A percentile compares a stretch with the other conserved stretches of the same genome.
These are phyloP conservation scores for Sporothrix inflata DNA, from an alignment of 2,329 filamentous ascomycete species.

Conservation along the genomic window DNA sequence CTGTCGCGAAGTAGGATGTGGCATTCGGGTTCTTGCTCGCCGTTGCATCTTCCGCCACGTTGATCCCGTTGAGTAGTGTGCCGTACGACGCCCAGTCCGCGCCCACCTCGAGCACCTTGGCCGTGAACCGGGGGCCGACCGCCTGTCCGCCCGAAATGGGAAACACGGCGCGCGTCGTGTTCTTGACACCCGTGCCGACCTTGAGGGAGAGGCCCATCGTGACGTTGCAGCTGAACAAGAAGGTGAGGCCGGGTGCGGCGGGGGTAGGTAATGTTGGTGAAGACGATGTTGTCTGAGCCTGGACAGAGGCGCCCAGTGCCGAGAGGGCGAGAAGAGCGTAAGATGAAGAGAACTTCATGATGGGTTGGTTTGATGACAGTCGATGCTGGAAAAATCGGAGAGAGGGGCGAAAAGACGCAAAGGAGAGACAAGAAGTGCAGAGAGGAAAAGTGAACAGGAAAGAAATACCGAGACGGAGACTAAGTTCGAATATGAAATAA, in stretches of 20 bases:
- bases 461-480: too few relatives aligned
- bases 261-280: background rate
- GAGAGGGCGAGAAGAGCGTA: background rate
- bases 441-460: too few relatives aligned
- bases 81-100: slow-evolving; percentile 20
- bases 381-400: background rate
- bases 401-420: too few relatives aligned
- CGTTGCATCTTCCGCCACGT: slow-evolving; percentile 20
- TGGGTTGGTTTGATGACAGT: background rate
- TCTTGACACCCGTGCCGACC: slow-evolving; percentile 36
- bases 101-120: slow-evolving; percentile 28
- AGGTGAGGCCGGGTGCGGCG: slow-evolving; percentile 35
- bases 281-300: background rate
- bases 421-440: too few relatives aligned
- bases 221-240: slow-evolving; percentile 40
- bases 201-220: slow-evolving; percentile 31
- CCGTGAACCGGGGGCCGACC: slow-evolving; percentile 36
- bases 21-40: slow-evolving; percentile 37
- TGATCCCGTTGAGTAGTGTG: background rate
- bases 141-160: slow-evolving; percentile 40
- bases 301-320: background rate
- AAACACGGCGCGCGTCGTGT: slow-evolving; percentile 36
- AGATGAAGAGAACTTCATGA: background rate
- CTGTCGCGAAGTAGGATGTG: slow-evolving; percentile 37
- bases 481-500: too few relatives aligned